Conservation (phyloP, 2,329 filamentous ascomycete species). For the Alternaria arborescens region DNA sequence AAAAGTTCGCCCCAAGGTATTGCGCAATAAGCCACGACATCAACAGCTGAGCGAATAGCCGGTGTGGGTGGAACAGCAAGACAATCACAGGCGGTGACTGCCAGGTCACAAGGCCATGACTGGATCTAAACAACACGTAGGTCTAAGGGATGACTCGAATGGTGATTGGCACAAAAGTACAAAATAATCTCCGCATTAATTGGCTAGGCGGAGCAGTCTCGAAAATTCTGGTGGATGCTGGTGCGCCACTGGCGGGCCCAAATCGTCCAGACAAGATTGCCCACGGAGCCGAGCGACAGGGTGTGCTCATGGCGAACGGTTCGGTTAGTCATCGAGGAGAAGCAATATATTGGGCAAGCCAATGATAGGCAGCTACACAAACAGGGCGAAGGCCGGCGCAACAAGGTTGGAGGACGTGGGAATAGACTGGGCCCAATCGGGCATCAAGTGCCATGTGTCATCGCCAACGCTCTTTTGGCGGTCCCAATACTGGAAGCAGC, state of each 20-base stretch:
- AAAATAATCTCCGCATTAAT: conserved; percentile 45
- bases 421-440: conserved; percentile 29
- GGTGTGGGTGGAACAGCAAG: conserved; percentile 22
- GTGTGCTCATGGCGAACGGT: conserved; percentile 18
- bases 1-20: conserved; percentile 20
- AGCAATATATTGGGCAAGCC: conserved; percentile 38
- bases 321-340: conserved; percentile 40
- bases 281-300: conserved; percentile 13
- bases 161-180: conserved; percentile 40
- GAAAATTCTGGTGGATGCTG: conserved; percentile 42
- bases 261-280: conserved; percentile 25
- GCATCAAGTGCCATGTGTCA: conserved; percentile 41
- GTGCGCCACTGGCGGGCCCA: conserved; percentile 38
- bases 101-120: conserved; percentile 34
- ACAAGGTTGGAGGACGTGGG: conserved; percentile 21
- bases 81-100: conserved; percentile 27
- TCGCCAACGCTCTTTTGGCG: conserved; percentile 40
- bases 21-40: conserved; percentile 40
- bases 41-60: conserved; percentile 19
- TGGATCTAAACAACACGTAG: conserved; percentile 26
- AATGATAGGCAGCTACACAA: conserved; percentile 28
- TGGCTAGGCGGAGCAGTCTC: conserved; percentile 41
- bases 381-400: conserved; percentile 26
- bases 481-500: conserved; percentile 37
- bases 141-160: conserved; percentile 22